Conservation (phyloP, 1,139 yeast genomes). For the Lodderomyces metapsilosis region DNA sequence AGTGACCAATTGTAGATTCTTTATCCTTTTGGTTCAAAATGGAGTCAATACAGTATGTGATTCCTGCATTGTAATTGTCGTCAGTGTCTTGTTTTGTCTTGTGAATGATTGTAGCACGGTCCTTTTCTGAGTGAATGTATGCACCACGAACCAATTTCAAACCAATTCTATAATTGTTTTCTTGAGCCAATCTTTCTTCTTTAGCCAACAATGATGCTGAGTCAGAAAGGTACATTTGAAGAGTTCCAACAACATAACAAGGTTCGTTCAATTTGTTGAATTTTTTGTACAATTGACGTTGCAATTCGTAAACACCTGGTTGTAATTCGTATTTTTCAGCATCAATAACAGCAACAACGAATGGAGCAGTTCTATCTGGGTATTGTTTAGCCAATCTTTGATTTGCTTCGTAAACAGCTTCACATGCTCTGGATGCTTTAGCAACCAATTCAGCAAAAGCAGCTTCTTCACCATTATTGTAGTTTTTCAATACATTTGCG, state of each 20-base stretch:
- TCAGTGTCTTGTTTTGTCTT: conserved; percentile 78
- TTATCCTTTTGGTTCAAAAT: conserved; percentile 47
- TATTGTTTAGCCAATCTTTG: conserved; percentile 45
- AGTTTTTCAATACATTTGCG: conserved; percentile 68
- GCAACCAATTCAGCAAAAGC: conserved; percentile 62
- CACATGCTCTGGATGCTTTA: conserved; percentile 60
- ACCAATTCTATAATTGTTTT: conserved; percentile 71
- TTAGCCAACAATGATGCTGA: conserved; percentile 58
- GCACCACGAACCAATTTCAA: conserved; percentile 97
- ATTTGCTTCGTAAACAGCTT: conserved; percentile 59
- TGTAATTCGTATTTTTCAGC: conserved; percentile 91
- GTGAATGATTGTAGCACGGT: conserved; percentile 67
- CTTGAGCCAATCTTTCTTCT: conserved; percentile 66
- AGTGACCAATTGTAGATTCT: conserved; percentile 66
- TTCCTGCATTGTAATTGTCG: conserved; percentile 68
- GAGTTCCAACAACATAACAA: conserved; percentile 80
- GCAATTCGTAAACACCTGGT: conserved; percentile 88
- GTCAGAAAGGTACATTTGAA: conserved; percentile 86
- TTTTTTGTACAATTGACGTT: conserved; percentile 73
- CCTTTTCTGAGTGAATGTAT: conserved; percentile 84
- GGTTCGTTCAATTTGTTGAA: conserved; percentile 64
- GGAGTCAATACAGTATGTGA: conserved; percentile 60
- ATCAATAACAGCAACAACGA: conserved; percentile 84
- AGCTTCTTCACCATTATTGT: conserved; percentile 36
- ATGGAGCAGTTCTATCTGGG: conserved; percentile 73